Evolutionary conservation across 495 filamentous ascomycete genomes (phyloP).

Genomic region (Penicillium tannophilum): DNA sequence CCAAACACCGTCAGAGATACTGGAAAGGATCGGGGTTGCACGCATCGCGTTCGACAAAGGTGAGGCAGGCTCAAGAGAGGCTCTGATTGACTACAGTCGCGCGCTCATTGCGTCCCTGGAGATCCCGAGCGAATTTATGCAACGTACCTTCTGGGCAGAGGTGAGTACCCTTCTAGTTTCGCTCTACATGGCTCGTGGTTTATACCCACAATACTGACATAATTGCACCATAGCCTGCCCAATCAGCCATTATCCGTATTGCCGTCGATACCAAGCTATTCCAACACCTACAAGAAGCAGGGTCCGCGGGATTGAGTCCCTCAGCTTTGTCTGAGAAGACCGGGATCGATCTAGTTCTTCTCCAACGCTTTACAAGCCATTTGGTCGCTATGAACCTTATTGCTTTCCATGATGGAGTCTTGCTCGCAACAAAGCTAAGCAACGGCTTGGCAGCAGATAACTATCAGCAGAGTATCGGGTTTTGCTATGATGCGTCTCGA

Average conservation of each 20-base stretch:
- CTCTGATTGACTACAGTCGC: constrained; percentile 36
- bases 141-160: constrained; percentile 46
- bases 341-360: constrained; percentile 27
- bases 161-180: constrained; percentile 16
- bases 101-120: constrained; percentile 34
- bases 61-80: constrained; percentile 36
- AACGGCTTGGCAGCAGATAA: constrained; percentile 29
- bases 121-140: constrained; percentile 39
- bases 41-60: constrained; percentile 31
- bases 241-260: constrained; percentile 37
- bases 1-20: constrained; percentile 5
- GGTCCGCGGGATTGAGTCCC: constrained; percentile 23
- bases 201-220: background rate
- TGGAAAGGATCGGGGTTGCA: constrained; percentile 14
- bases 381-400: constrained; percentile 30
- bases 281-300: constrained; percentile 33
- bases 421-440: constrained; percentile 22
- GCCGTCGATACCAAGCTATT: constrained; percentile 40
- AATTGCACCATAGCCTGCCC: constrained; percentile 31
- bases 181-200: too few relatives aligned
- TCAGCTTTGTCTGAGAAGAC: constrained; percentile 29
- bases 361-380: constrained; percentile 29
- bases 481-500: constrained; percentile 28
- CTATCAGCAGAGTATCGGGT: constrained; percentile 29
- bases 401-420: constrained; percentile 21